Percentiles rank a stretch among this genome's conserved stretches.
Evolutionary conservation across 352 stramenopile species (phyloP).

Genomic region (Pythium insidiosum): DNA sequence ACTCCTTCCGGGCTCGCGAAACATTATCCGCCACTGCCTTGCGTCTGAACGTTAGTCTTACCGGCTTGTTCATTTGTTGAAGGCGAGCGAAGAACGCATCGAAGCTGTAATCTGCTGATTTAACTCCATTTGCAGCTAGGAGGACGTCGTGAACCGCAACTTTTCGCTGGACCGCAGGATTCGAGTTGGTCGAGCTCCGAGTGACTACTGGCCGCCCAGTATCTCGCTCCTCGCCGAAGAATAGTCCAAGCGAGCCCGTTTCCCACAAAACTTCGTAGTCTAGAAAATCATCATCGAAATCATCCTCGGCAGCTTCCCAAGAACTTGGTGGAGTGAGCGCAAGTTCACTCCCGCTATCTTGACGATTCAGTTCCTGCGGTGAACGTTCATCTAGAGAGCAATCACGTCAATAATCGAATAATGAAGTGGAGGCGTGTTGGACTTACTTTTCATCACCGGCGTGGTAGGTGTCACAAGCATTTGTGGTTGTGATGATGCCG

Average conservation of each 20-base stretch:
- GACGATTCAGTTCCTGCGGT: no score
- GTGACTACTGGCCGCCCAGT: conserved; percentile 77
- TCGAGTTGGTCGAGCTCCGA: conserved; percentile 53
- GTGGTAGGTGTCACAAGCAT: conserved; percentile 3
- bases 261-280: conserved; percentile 80
- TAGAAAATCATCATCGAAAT: conserved; percentile 13
- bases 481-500: not conserved
- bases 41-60: conserved; percentile 59
- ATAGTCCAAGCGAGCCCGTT: conserved; percentile 68
- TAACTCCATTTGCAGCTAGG: conserved; percentile 66
- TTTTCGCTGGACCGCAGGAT: conserved; percentile 55
- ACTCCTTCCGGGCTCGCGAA: conserved; percentile 7
- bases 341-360: no score
- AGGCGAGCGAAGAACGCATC: conserved; percentile 74
- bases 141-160: conserved; percentile 75
- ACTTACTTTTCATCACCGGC: not conserved
- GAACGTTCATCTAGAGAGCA: not conserved
- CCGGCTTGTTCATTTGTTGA: conserved; percentile 82
- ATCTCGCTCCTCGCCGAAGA: conserved; percentile 69
- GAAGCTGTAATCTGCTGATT: conserved; percentile 65
- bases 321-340: conserved; percentile 1
- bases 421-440: no score
- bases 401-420: not conserved
- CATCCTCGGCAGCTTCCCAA: conserved; percentile 7
- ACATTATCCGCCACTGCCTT: conserved; percentile 7